phyloP scores from a whole-genome alignment of 1,284 basidiomycete species.

The Xerocomus nothofagi region DNA sequence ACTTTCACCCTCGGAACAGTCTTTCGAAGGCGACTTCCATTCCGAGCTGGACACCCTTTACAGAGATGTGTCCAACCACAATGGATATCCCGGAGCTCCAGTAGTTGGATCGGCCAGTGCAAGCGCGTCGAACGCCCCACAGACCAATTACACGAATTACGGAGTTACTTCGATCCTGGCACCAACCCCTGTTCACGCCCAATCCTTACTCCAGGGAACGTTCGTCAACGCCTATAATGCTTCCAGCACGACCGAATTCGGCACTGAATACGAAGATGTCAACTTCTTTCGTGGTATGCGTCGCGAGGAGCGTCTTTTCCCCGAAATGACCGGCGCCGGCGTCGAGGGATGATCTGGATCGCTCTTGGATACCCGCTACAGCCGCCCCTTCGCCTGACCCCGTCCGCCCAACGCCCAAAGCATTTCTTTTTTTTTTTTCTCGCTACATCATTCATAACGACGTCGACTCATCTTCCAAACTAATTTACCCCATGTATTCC shows the following conservation, averaged over 20 bases:
- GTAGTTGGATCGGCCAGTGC: not conserved
- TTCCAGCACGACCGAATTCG: not conserved
- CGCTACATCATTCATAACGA: no score
- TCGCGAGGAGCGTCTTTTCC: slow-evolving; percentile 14
- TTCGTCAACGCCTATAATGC: not conserved
- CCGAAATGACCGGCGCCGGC: slow-evolving; percentile 11
- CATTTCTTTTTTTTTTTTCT: no score
- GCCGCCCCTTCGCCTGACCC: not conserved
- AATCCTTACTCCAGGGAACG: not conserved
- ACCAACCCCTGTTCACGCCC: not conserved
- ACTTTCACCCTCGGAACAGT: not conserved
- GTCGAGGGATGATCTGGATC: slow-evolving; percentile 10
- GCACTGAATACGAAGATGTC: not conserved
- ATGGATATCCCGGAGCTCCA: not conserved
- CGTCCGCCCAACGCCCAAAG: not conserved
- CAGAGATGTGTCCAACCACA: not conserved
- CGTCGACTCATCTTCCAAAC: not conserved
- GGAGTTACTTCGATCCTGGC: not conserved
- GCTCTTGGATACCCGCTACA: not conserved
- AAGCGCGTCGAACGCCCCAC: no score
- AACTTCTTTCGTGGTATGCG: not conserved
- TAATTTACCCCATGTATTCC: not conserved
- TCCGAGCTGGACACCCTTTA: not conserved
- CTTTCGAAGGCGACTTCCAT: not conserved
- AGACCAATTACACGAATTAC: not conserved